Evolutionary conservation across 805 yeast genomes (phyloP).

Genomic region (Kodamaea leandrae): DNA sequence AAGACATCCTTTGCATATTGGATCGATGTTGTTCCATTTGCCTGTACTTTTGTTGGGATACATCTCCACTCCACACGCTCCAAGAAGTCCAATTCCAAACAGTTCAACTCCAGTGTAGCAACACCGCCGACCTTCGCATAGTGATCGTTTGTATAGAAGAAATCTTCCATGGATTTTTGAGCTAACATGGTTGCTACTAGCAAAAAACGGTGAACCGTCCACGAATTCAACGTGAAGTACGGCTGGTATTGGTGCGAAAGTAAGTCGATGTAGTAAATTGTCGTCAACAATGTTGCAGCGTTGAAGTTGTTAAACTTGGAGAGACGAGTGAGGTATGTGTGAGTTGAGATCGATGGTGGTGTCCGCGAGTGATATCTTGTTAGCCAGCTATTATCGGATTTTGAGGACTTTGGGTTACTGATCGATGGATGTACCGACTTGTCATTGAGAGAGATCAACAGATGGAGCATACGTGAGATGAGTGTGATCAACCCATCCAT

Average conservation of each 20-base stretch:
- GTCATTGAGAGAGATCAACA: constrained; percentile 76
- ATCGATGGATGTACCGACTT: constrained; percentile 36
- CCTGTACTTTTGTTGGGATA: constrained; percentile 34
- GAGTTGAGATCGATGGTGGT: constrained; percentile 83
- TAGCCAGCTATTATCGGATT: constrained; percentile 32
- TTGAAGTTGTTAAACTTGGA: constrained; percentile 84
- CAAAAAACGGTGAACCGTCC: constrained; percentile 90
- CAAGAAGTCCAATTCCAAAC: constrained; percentile 85
- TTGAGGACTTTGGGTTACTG: constrained; percentile 22
- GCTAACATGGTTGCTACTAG: constrained; percentile 89
- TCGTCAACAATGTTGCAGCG: constrained; percentile 73
- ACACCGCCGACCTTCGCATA: constrained; percentile 97
- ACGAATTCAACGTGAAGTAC: constrained; percentile 77
- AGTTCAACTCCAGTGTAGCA: constrained; percentile 74
- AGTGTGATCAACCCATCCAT: constrained; percentile 67
- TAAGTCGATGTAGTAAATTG: constrained; percentile 88
- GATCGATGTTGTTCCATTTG: constrained; percentile 18
- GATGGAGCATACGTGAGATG: constrained; percentile 76
- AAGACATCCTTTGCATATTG: constrained; percentile 37
- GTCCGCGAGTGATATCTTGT: constrained; percentile 93
- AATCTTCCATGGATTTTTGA: constrained; percentile 87
- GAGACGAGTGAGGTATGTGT: constrained; percentile 71
- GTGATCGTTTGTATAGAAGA: constrained; percentile 89
- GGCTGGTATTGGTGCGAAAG: constrained; percentile 71
- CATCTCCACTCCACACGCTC: constrained; percentile 69